Percentiles rank a stretch among this genome's conserved stretches.
These are phyloP conservation scores for Fusarium chuoi DNA, from an alignment of 2,329 filamentous ascomycete species.

Conservation along the genomic window DNA sequence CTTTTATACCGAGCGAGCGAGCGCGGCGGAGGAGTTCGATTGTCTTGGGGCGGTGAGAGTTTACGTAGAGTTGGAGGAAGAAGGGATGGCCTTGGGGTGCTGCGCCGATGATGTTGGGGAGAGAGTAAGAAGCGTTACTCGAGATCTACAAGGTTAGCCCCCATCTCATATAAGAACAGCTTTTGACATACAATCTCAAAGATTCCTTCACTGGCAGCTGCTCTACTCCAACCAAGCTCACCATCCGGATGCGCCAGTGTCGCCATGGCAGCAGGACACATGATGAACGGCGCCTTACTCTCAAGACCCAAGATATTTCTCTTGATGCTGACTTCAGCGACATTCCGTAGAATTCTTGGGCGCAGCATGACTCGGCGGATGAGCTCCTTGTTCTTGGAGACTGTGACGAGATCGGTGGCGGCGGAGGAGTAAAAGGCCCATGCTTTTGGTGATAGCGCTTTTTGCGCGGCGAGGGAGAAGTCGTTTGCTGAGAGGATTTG, in stretches of 20 bases:
- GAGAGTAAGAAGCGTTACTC: slow-evolving; percentile 43
- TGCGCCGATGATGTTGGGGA: slow-evolving; percentile 40
- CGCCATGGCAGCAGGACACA: slow-evolving; percentile 72
- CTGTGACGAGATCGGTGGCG: slow-evolving; percentile 69
- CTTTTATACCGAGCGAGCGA: slow-evolving; percentile 59
- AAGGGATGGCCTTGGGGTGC: slow-evolving; percentile 37
- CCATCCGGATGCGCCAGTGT: slow-evolving; percentile 71
- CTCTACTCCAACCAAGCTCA: slow-evolving; percentile 56
- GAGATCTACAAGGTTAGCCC: slow-evolving; percentile 26
- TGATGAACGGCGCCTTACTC: slow-evolving; percentile 68
- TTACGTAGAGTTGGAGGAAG: slow-evolving; percentile 62
- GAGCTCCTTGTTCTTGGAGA: slow-evolving; percentile 63
- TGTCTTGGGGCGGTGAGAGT: slow-evolving; percentile 60
- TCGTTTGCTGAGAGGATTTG: slow-evolving; percentile 56
- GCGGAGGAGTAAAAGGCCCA: slow-evolving; percentile 77
- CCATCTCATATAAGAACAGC: not conserved
- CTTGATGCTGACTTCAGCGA: slow-evolving; percentile 60
- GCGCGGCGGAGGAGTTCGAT: slow-evolving; percentile 55
- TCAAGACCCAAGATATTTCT: slow-evolving; percentile 64
- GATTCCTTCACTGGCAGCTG: slow-evolving; percentile 42
- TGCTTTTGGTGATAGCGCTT: slow-evolving; percentile 68
- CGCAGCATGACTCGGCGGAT: slow-evolving; percentile 68
- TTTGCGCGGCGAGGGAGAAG: slow-evolving; percentile 67
- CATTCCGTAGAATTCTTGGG: slow-evolving; percentile 67
- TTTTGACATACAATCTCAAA: slow-evolving; percentile 39